Base-by-base conservation (phyloP, 371 early-diverging fungal species). In the Mortierella sp. region DNA sequence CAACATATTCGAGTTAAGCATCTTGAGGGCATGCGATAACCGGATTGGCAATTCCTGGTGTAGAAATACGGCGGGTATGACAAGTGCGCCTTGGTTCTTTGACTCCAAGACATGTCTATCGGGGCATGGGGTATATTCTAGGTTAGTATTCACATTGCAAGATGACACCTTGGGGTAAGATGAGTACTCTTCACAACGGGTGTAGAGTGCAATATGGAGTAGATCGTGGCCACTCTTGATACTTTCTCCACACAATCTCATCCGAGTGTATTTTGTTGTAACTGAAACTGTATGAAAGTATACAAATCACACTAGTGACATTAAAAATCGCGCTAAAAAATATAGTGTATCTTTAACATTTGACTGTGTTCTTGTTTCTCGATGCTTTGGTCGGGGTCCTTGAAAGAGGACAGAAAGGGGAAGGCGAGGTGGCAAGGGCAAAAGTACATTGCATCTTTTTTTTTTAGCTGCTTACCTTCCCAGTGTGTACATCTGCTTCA, bases 1-100 rank as follows among this genome's bases (percentile, higher is more conserved):
- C 49, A 85, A 79, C 54, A 76, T 69, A 40, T 76, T 82, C 8
- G 85, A 77, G 68, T 84, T 82, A 43, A 89, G 83, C 61, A 87
- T 86, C 40, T 86, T 85, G 28, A 92, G 78, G 10, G 90, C 86
- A 67, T 93, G 93, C 19, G 90, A 88, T 31, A 90, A 87, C 49
- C 93, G 86, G 37, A 93, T 85, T 15, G 93, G 93, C 60, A 93
- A 67, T 72, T 93, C 93, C 61, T 85, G 86, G 61, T 90, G 87
- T 64, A 93, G 75, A 65, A 93, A 93, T 23, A 85, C 78, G 10
- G 93, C 85, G 8, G 90, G 70, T 17, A 83, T 87, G 32, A 84
- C 85, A 54, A 78, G 54, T 53, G 87, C 85, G 13, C 68, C 62
- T 45, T 78, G 74, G 34, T 75, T 71, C 57, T 85, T 77, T n/a